These are phyloP conservation scores for Agaricus sinodeliciosus DNA, from an alignment of 768 basidiomycete species.

Conservation along the genomic window DNA sequence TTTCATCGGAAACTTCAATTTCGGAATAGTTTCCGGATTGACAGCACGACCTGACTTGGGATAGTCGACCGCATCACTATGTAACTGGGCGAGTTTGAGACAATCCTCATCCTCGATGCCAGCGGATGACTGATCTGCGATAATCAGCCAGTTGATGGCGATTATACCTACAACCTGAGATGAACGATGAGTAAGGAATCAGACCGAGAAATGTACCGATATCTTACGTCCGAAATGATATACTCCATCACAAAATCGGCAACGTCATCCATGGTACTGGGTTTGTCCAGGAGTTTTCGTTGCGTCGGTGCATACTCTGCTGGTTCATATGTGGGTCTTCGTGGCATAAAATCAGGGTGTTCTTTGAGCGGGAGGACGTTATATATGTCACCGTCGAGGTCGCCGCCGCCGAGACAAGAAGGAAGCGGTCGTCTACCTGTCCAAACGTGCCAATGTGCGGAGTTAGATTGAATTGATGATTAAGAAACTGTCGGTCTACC, in stretches of 20 bases:
- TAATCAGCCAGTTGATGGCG: conserved; percentile 56
- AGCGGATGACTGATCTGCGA: conserved; percentile 46
- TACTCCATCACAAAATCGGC: conserved; percentile 67
- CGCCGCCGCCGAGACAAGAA: conserved; percentile 61
- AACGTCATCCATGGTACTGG: conserved; percentile 56
- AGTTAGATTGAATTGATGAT: not conserved
- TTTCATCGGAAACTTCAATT: conserved; percentile 24
- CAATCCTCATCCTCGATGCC: conserved; percentile 49
- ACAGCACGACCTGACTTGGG: conserved; percentile 52
- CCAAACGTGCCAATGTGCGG: not conserved
- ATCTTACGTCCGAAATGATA: conserved; percentile 53
- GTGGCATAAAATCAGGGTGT: conserved; percentile 22
- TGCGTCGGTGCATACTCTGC: conserved; percentile 43
- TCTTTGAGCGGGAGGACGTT: conserved; percentile 40
- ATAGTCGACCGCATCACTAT: conserved; percentile 63
- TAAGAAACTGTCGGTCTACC: conserved; percentile 27
- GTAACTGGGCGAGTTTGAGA: conserved; percentile 44
- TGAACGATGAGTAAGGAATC: not conserved
- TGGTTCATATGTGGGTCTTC: conserved; percentile 21
- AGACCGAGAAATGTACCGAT: not conserved
- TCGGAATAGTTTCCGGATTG: conserved; percentile 33
- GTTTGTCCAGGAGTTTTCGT: conserved; percentile 36
- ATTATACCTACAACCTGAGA: conserved; percentile 52
- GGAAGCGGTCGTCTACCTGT: conserved; percentile 54
- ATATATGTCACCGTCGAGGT: conserved; percentile 61